Evolutionary conservation across 1,139 yeast genomes (phyloP).

Genomic region (Yamadazyma diospyri): DNA sequence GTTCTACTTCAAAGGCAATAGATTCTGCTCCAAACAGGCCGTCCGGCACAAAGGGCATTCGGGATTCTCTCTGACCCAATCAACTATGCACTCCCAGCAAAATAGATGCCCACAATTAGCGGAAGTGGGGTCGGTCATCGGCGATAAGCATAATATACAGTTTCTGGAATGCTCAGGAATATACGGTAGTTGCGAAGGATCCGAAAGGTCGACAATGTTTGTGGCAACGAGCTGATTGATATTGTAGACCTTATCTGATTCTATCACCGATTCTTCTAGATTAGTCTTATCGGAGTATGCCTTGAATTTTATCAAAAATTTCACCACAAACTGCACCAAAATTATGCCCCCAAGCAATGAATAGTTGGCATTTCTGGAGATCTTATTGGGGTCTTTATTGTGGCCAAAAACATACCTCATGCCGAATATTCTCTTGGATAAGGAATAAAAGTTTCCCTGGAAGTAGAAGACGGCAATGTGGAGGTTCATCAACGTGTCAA

Average conservation of each 20-base stretch:
- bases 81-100: slow-evolving; percentile 89
- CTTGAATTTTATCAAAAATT: slow-evolving; percentile 34
- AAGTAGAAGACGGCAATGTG: slow-evolving; percentile 83
- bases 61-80: slow-evolving; percentile 84
- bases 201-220: slow-evolving; percentile 48
- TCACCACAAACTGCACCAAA: slow-evolving; percentile 54
- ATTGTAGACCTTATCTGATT: slow-evolving; percentile 9
- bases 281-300: slow-evolving; percentile 22
- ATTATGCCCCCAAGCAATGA: slow-evolving; percentile 74
- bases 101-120: slow-evolving; percentile 91
- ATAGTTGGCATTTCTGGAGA: slow-evolving; percentile 55
- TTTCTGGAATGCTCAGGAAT: slow-evolving; percentile 67
- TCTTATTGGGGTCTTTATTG: slow-evolving; percentile 44
- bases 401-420: slow-evolving; percentile 76
- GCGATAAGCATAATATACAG: slow-evolving; percentile 80
- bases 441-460: slow-evolving; percentile 72
- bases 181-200: slow-evolving; percentile 57
- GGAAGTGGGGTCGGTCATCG: slow-evolving; percentile 78
- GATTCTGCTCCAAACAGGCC: slow-evolving; percentile 66
- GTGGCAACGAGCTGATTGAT: slow-evolving; percentile 19
- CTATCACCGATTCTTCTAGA: slow-evolving; percentile 10
- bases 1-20: slow-evolving; percentile 57
- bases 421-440: slow-evolving; percentile 76
- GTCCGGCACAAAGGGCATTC: slow-evolving; percentile 94
- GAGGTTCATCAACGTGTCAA: slow-evolving; percentile 55